Evolutionary conservation across 2,329 filamentous ascomycete genomes (phyloP).

Genomic region (Aureobasidium melanogenum): DNA sequence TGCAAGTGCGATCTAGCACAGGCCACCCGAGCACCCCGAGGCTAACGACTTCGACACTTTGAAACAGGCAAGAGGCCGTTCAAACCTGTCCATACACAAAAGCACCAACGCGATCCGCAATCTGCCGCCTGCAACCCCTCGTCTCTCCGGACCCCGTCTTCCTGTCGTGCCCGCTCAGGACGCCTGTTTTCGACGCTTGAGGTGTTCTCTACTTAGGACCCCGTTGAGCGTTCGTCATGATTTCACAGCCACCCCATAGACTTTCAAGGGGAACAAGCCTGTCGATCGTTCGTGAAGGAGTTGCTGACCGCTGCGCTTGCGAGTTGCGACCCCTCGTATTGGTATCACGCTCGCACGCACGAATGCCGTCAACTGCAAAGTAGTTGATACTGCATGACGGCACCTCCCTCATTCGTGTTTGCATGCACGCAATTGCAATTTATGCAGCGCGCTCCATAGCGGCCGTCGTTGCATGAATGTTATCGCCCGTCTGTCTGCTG

Average conservation of each 20-base stretch:
- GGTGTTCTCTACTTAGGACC: neutral
- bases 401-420: neutral
- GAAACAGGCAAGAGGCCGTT: neutral
- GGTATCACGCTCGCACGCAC: neutral
- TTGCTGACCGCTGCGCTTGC: neutral
- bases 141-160: neutral
- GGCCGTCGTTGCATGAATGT: neutral
- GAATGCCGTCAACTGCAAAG: neutral
- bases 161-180: too few species aligned
- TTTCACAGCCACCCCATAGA: neutral
- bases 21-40: neutral
- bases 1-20: neutral
- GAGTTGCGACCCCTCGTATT: neutral
- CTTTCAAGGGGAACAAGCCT: neutral
- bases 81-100: neutral
- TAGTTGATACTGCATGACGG: neutral
- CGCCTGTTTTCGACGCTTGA: neutral
- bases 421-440: neutral
- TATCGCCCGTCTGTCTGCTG: neutral
- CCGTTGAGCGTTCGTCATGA: slow-evolving; percentile 1
- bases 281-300: neutral
- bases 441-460: slow-evolving; percentile 6
- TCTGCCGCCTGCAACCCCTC: neutral
- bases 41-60: neutral
- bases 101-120: neutral